A percentile compares a stretch with the other conserved stretches of the same genome.
Conservation (phyloP, 1,284 basidiomycete species). For the Sporisorium graminicola region DNA sequence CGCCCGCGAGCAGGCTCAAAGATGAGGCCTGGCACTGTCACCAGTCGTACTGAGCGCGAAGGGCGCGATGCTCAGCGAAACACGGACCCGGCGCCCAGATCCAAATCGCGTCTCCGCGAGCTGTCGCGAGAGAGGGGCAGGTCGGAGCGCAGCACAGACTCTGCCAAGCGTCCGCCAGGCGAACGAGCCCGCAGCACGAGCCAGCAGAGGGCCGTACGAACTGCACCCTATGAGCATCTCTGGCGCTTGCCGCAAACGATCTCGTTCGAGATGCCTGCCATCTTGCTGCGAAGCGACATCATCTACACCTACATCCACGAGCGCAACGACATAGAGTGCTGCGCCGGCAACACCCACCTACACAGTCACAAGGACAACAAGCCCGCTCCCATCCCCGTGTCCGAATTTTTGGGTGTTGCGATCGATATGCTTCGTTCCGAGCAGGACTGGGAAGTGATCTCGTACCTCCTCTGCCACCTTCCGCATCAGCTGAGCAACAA, state of each 20-base stretch:
- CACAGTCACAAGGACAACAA: slow-evolving; percentile 44
- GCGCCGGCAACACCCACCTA: slow-evolving; percentile 54
- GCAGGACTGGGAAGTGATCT: slow-evolving; percentile 91
- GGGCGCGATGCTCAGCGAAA: slow-evolving; percentile 46
- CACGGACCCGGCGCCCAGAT: slow-evolving; percentile 24
- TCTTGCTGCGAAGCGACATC: slow-evolving; percentile 72
- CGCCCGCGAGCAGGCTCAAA: slow-evolving; percentile 30
- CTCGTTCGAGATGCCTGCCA: slow-evolving; percentile 76
- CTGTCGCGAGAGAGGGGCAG: slow-evolving; percentile 45
- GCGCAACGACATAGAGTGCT: slow-evolving; percentile 72
- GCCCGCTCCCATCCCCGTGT: slow-evolving; percentile 77
- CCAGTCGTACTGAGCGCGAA: slow-evolving; percentile 31
- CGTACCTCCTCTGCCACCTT: slow-evolving; percentile 90
- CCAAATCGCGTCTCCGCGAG: slow-evolving; percentile 44
- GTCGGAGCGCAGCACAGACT: slow-evolving; percentile 31
- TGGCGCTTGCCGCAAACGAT: slow-evolving; percentile 85
- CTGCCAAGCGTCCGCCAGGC: slow-evolving; percentile 21
- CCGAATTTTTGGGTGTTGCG: slow-evolving; percentile 80
- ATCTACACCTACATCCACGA: slow-evolving; percentile 70
- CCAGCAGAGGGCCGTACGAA: slow-evolving; percentile 34
- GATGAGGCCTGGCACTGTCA: slow-evolving; percentile 3
- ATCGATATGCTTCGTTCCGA: slow-evolving; percentile 81
- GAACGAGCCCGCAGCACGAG: slow-evolving; percentile 74
- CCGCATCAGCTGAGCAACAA: slow-evolving; percentile 94
- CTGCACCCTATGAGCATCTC: slow-evolving; percentile 68